These are phyloP conservation scores for Crucibulum laeve DNA, from an alignment of 768 basidiomycete genomes.

Conservation along the genomic window DNA sequence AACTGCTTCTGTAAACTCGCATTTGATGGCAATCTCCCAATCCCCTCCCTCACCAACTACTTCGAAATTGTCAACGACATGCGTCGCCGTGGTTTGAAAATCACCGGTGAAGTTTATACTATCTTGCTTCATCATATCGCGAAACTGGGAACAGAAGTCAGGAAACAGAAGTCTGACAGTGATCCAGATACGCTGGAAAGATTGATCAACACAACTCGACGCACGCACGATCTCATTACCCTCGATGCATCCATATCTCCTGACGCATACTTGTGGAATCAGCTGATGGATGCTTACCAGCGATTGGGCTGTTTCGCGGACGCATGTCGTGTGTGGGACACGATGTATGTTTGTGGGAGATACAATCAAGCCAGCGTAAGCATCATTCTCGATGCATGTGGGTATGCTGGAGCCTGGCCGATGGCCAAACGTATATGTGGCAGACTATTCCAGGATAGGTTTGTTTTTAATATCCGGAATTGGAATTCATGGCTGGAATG, in stretches of 20 bases:
- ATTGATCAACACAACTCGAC: conserved; percentile 48
- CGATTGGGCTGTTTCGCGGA: conserved; percentile 68
- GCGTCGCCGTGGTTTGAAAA: conserved; percentile 55
- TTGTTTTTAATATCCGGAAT: conserved; percentile 55
- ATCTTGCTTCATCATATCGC: conserved; percentile 59
- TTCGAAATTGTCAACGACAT: conserved; percentile 80
- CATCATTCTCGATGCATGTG: conserved; percentile 85
- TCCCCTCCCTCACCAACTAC: conserved; percentile 51
- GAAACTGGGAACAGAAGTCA: conserved; percentile 31
- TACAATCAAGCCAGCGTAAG: conserved; percentile 66
- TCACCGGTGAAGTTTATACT: conserved; percentile 61
- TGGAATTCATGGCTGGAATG: conserved; percentile 87
- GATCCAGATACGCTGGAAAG: conserved; percentile 19
- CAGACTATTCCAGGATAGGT: conserved; percentile 46
- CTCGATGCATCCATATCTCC: conserved; percentile 75
- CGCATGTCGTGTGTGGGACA: conserved; percentile 78
- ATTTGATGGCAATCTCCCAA: conserved; percentile 35
- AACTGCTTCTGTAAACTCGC: conserved; percentile 57
- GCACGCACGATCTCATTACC: conserved; percentile 72
- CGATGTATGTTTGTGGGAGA: conserved; percentile 52
- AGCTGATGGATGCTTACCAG: conserved; percentile 87
- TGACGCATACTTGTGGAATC: conserved; percentile 68
- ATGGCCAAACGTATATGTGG: conserved; percentile 52
- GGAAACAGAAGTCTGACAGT: conserved; percentile 7
- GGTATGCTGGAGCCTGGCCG: conserved; percentile 46